Evolutionary conservation across 2,329 filamentous ascomycete genomes (phyloP), one percentile per base, ranked within the genome.

Genomic region (Aspergillus arachidicola): DNA sequence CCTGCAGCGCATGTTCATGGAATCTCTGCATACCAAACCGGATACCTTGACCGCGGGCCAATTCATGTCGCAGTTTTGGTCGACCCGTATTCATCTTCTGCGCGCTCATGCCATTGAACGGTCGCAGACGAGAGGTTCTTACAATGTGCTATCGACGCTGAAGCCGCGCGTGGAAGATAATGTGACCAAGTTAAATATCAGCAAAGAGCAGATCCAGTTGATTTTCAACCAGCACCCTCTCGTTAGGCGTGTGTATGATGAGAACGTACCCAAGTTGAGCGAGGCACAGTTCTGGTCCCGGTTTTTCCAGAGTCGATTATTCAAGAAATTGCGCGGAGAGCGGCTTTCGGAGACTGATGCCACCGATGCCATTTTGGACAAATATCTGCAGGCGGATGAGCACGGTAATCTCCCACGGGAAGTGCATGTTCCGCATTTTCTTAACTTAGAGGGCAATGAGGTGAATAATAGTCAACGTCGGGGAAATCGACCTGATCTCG

Each of bases 31-130:
- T 58, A 91, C 91, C 10, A 97, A 97, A 73, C 93, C 94, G 0
- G 91, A 94, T 9, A 89, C 91, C 2, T 90, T 98, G 65, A 90
- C 90, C 0, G 88, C 91, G 32, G 86, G 87, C 1, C 90, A 93
- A 51, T 97, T 98, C 77, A 93, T 94, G 69, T 84, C 88, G 1
- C 94, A 97, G 76, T 99, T 99, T 80, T 99, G 95, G 95, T 92
- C 93, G 1, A 92, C 93, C 2, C 86, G 96, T 53, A 86, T 94
- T 54, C 93, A 93, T 75, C 82, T 97, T 36, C 84, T 99, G 34
- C 91, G 95, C 14, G 91, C 94, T 0, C 92, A 97, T 79, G 94
- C 93, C 1, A 95, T 97, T 53, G 93, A 98, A 78, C 89, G 87
- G 60, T 89, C 87, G 63, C 96, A 99, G 80, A 91, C 89, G 70